Conservation (phyloP, 2,329 filamentous ascomycete genomes). For the Zalaria sp. region DNA sequence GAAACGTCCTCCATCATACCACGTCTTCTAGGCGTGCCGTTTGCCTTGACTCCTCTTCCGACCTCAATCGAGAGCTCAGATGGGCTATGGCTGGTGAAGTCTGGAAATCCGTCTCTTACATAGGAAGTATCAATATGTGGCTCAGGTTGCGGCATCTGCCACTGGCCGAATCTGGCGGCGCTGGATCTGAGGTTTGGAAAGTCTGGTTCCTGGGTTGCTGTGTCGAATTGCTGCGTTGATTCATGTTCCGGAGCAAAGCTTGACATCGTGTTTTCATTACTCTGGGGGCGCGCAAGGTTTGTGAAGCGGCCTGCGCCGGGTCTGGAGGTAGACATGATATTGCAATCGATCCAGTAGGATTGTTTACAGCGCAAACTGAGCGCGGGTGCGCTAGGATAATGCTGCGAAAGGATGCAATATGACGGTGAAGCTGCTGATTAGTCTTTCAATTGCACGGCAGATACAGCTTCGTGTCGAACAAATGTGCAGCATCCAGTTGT, state of each 20-base stretch:
- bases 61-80: slow-evolving; percentile 36
- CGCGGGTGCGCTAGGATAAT: neutral
- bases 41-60: slow-evolving; percentile 34
- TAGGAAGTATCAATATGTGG: slow-evolving; percentile 2
- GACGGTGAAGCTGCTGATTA: neutral
- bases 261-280: slow-evolving; percentile 6
- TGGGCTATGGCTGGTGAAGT: slow-evolving; percentile 2
- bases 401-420: neutral
- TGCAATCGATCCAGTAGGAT: neutral
- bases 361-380: neutral
- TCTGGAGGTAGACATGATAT: slow-evolving; percentile 1
- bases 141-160: slow-evolving; percentile 1
- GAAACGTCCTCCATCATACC: slow-evolving; percentile 30
- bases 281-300: slow-evolving; percentile 2
- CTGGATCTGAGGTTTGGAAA: slow-evolving; percentile 3
- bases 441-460: no score
- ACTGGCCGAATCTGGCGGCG: slow-evolving; percentile 2
- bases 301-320: slow-evolving; percentile 2
- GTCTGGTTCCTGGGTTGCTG: slow-evolving; percentile 6
- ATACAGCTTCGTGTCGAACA: neutral
- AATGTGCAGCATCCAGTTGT: neutral
- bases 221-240: slow-evolving; percentile 9
- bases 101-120: slow-evolving; percentile 2
- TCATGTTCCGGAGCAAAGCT: slow-evolving; percentile 8
- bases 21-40: slow-evolving; percentile 22